Conservation (phyloP, 2,329 filamentous ascomycete species). For the Boeremia lycopersici region DNA sequence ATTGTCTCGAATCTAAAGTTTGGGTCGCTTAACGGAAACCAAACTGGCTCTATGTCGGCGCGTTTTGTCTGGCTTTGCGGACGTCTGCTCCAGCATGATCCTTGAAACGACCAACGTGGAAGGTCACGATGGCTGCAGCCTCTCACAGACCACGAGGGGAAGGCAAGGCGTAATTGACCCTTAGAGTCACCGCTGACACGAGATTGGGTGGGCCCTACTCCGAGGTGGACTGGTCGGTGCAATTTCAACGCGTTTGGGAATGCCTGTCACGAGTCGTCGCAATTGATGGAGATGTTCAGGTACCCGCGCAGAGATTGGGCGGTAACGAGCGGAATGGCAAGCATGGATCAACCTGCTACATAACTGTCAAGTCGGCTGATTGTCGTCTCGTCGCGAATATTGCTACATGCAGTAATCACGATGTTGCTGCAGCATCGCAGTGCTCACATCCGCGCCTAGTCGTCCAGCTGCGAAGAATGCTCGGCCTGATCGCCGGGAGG, state of each 20-base stretch:
- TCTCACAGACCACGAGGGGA: constrained; percentile 11
- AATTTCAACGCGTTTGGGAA: constrained; percentile 8
- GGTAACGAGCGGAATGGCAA: constrained; percentile 11
- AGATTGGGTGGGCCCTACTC: constrained; percentile 4
- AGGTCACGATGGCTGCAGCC: constrained; percentile 15
- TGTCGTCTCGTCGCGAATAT: constrained; percentile 14
- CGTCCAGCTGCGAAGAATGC: background rate
- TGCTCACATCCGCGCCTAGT: background rate
- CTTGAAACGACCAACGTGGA: constrained; percentile 15
- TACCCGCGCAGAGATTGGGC: constrained; percentile 14
- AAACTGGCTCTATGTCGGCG: constrained; percentile 10
- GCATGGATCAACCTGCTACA: constrained; percentile 14
- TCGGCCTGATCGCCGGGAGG: background rate
- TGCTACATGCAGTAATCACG: constrained; percentile 8
- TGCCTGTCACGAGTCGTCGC: constrained; percentile 6
- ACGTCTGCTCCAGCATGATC: constrained; percentile 14
- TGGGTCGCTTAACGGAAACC: constrained; percentile 26
- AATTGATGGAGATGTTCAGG: constrained; percentile 13
- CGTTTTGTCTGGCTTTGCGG: constrained; percentile 11
- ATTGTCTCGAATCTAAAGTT: constrained; percentile 6
- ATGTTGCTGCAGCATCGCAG: background rate
- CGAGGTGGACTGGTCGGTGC: background rate
- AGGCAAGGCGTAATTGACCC: background rate
- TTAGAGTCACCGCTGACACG: background rate
- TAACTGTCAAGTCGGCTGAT: constrained; percentile 6